Evolutionary conservation across 73 alveolate species (phyloP).

Genomic region (Paramecium sexaurelia): DNA sequence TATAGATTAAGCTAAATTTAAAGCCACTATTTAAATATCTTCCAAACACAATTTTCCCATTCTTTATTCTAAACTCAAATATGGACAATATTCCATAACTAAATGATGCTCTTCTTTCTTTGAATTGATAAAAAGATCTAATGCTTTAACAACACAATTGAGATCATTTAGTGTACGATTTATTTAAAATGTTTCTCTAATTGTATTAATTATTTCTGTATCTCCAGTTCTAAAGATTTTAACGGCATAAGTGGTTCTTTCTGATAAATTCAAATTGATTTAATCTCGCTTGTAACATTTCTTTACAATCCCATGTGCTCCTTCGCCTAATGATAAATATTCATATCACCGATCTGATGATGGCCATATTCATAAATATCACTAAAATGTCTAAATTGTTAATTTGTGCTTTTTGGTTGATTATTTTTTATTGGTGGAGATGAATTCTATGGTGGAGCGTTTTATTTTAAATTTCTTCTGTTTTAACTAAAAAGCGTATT

Average conservation of each 20-base stretch:
- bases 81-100: constrained; percentile 48
- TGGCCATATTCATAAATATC: constrained; percentile 19
- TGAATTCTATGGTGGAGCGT: neutral
- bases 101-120: constrained; percentile 27
- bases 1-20: neutral
- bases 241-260: constrained; percentile 26
- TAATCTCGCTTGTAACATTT: neutral
- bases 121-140: constrained; percentile 25
- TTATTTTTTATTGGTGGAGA: neutral
- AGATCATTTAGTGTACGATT: constrained; percentile 33
- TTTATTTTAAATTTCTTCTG: neutral
- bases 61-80: constrained; percentile 7
- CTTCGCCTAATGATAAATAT: constrained; percentile 21
- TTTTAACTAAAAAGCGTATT: neutral
- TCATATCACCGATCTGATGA: neutral
- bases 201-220: constrained; percentile 45
- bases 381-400: constrained; percentile 41
- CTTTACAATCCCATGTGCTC: constrained; percentile 26
- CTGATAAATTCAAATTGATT: neutral
- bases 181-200: constrained; percentile 12
- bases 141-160: neutral
- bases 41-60: neutral
- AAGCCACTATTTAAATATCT: neutral
- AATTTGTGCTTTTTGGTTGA: neutral
- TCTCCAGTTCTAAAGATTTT: constrained; percentile 53